Conservation (phyloP, 345 rosid species). For the Microthlaspi erraticum region DNA sequence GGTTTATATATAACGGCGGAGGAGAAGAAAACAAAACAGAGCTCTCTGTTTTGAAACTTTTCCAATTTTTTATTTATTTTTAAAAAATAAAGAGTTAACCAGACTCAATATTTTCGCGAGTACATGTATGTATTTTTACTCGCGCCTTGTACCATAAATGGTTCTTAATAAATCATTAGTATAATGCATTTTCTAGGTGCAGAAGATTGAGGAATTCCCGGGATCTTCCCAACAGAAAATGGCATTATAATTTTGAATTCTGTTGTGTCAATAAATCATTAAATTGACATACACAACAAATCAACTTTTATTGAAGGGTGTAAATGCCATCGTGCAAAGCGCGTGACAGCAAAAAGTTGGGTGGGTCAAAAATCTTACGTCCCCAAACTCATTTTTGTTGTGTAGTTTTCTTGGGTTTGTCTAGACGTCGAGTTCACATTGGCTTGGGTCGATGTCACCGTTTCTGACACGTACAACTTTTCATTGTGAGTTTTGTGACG, state of each 20-base stretch:
- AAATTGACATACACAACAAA: too few species aligned
- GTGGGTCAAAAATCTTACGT: slow-evolving; percentile 23
- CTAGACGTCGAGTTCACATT: slow-evolving; percentile 11
- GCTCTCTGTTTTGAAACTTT: slow-evolving; percentile 9
- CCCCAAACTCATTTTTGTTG: slow-evolving; percentile 23
- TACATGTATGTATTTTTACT: slow-evolving; percentile 13
- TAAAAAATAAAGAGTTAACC: background rate
- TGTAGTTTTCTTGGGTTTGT: background rate
- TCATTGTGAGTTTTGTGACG: background rate
- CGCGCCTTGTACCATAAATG: slow-evolving; percentile 13
- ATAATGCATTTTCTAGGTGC: background rate
- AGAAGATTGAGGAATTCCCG: background rate
- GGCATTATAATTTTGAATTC: too few species aligned
- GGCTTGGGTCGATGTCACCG: slow-evolving; percentile 29
- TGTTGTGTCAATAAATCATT: too few species aligned
- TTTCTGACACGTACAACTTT: slow-evolving; percentile 41
- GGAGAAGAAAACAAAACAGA: slow-evolving; percentile 20
- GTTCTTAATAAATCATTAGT: background rate
- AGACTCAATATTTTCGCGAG: slow-evolving; percentile 11
- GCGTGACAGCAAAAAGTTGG: slow-evolving; percentile 16
- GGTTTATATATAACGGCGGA: slow-evolving; percentile 33
- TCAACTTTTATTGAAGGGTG: too few species aligned
- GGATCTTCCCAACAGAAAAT: background rate
- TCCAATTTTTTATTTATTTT: background rate
- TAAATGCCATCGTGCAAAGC: background rate